Base-by-base conservation (phyloP, 805 yeast species). In the Candida jianshihensis region DNA sequence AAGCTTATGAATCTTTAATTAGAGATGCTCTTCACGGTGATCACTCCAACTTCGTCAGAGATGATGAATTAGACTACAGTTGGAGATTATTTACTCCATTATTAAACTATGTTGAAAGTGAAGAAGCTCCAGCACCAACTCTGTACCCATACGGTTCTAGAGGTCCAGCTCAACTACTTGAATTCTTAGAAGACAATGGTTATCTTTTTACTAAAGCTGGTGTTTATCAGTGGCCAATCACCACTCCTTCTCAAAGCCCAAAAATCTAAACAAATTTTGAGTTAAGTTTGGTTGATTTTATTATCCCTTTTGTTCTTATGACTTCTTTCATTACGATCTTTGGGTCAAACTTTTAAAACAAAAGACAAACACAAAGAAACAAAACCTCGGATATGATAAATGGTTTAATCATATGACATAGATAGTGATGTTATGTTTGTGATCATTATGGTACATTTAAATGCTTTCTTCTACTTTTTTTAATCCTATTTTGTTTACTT, bases 41-140 rank as follows among this genome's bases (percentile, higher is more conserved):
- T 63, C 98, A 92, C 65, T 84, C 97, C 35, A 90, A 90, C 68
- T 92, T 92, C 59, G 97, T 92, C 24, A 81, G 98, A 66, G 97
- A 90, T 58, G 98, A 92, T 59, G 98, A 92, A 68, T 74, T 92
- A 56, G 97, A 89, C 38, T 78, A 81, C 40, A 81, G 94, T 42
- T 92, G 98, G 98, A 72, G 71, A 49, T 67, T 92, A 40, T 92
- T 90, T 70, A 92, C 97, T 15, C 97, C 97, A 14, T 68, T 92
- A 48, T 73, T 92, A 56, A 68, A 92, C 43, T 70, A 74, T 60
- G 68, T 92, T 40, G 97, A 90, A 63, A 70, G 79, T 32, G 69
- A 74, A 33, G 63, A 77, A 36, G 81, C 76, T 35, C 90, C 92
- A 40, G 50, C 60, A 15, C 89, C 92, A 34, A 61, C 65, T 19